A percentile compares a stretch with the other conserved stretches of the same genome.
Evolutionary conservation across 1,139 yeast genomes (phyloP).

Genomic region (Petasospora fabianii): DNA sequence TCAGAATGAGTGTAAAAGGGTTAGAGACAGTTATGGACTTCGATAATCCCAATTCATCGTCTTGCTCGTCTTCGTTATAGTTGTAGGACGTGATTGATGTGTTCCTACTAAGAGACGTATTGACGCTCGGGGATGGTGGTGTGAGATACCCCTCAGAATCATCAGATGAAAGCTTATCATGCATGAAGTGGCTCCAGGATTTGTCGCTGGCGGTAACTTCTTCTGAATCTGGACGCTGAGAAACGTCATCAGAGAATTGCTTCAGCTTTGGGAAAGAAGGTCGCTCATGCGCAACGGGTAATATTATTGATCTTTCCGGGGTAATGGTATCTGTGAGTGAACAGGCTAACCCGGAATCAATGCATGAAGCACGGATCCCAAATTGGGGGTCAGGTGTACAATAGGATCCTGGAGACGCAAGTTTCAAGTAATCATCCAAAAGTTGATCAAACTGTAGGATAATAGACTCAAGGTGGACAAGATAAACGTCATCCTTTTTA

Average conservation of each 20-base stretch:
- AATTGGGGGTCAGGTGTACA: too few relatives aligned
- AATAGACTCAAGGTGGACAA: background rate
- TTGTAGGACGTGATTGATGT: background rate
- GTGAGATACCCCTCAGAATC: too few relatives aligned
- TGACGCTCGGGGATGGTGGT: too few relatives aligned
- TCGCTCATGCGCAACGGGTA: too few relatives aligned
- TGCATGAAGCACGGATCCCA: too few relatives aligned
- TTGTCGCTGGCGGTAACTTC: background rate
- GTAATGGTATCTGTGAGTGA: too few relatives aligned
- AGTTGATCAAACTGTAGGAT: background rate
- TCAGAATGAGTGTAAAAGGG: slow-evolving; percentile 3
- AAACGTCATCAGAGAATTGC: too few relatives aligned
- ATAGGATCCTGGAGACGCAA: too few relatives aligned
- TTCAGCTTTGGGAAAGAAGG: too few relatives aligned
- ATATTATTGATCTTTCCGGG: too few relatives aligned
- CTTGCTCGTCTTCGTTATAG: background rate
- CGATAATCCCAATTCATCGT: background rate
- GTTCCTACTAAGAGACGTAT: too few relatives aligned
- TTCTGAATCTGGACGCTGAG: background rate
- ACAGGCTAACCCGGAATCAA: too few relatives aligned
- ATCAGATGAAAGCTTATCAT: slow-evolving; percentile 3
- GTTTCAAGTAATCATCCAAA: background rate
- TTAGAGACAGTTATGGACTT: background rate
- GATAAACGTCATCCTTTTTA: slow-evolving; percentile 3
- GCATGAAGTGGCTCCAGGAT: slow-evolving; percentile 3